Evolutionary conservation across 2,329 filamentous ascomycete species (phyloP).

Genomic region (Tolypocladium sp.): DNA sequence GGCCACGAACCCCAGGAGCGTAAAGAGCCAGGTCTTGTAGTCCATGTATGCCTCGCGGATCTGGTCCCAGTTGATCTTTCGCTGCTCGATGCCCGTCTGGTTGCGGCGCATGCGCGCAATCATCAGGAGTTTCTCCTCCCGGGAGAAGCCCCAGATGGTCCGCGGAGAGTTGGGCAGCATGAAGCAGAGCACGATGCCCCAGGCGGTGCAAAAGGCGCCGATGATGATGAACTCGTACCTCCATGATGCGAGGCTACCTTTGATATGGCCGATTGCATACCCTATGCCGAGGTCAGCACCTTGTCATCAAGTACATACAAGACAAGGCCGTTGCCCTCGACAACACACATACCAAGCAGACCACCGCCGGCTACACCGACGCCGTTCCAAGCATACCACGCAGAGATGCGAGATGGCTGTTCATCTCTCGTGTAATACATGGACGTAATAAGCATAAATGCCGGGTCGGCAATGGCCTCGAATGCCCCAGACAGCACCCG

Average conservation of each 20-base stretch:
- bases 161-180: slow-evolving; percentile 49
- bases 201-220: slow-evolving; percentile 44
- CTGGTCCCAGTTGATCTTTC: slow-evolving; percentile 43
- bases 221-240: slow-evolving; percentile 63
- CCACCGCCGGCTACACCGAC: slow-evolving; percentile 50
- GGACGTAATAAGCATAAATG: slow-evolving; percentile 53
- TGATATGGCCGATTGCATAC: slow-evolving; percentile 52
- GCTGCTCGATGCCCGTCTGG: slow-evolving; percentile 51
- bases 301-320: background rate
- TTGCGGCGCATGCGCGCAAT: slow-evolving; percentile 46
- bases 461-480: slow-evolving; percentile 40
- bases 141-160: slow-evolving; percentile 40
- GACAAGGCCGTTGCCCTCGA: background rate
- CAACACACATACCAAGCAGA: slow-evolving; percentile 19
- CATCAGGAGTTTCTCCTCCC: slow-evolving; percentile 42
- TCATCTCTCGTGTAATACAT: slow-evolving; percentile 58
- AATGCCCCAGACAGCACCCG: slow-evolving; percentile 55
- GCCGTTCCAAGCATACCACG: slow-evolving; percentile 52
- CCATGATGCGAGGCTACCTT: slow-evolving; percentile 49
- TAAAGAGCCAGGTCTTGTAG: slow-evolving; percentile 51
- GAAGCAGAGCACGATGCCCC: slow-evolving; percentile 49
- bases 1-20: slow-evolving; percentile 40
- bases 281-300: slow-evolving; percentile 13
- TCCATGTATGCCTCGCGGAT: slow-evolving; percentile 47
- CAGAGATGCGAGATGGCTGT: slow-evolving; percentile 50